Evolutionary conservation across 2,329 filamentous ascomycete genomes (phyloP), one percentile per base, ranked within the genome.

Genomic region (Ceratocystis ficicola): DNA sequence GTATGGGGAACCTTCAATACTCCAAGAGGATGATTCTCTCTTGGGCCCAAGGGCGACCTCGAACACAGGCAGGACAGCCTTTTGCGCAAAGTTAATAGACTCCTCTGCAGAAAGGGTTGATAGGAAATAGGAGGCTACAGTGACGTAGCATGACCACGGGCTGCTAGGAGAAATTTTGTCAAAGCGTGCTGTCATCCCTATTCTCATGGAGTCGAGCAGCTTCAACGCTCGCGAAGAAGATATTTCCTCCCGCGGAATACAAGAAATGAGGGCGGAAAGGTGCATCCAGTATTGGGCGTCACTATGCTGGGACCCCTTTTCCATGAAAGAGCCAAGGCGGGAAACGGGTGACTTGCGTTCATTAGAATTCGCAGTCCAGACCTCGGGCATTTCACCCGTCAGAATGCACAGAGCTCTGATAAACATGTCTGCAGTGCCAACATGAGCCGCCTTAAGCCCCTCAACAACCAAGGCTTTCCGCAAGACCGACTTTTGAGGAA

Each of bases 261-360:
- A 73, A 25, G 81, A 77, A 5, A 96, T 73, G 0, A 97, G 75
- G 36, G 79, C 77, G 48, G 81, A 78, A 41, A 95, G 73, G 17
- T 82, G 83, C 30, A 79, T 75, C 94, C 94, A 99, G 72, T 86
- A 96, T 8, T 80, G 81, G 2, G 80, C 76, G 0, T 84, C 78
- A 2, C 88, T 87, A n/a, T 85, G 83, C 71, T 96, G 89, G 0
- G 93, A 95, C 2, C 94, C 93, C 71, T 86, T 89, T 68, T 88
- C 86, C 5, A 97, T 77, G 70, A 95, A 94, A 7, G 84, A 78
- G 62, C 83, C 81, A 3, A 99, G 75, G 25, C 86, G 76, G 3
- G 77, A 76, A 1, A 82, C 70, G 0, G 83, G 78, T 1, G 81
- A 75, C 66, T 81, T 83, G 69, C 84, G 82, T n/a, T 77, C 77